These are phyloP conservation scores for Euryodendron excelsum DNA, from an alignment of 148 eudicot species.

Conservation along the genomic window DNA sequence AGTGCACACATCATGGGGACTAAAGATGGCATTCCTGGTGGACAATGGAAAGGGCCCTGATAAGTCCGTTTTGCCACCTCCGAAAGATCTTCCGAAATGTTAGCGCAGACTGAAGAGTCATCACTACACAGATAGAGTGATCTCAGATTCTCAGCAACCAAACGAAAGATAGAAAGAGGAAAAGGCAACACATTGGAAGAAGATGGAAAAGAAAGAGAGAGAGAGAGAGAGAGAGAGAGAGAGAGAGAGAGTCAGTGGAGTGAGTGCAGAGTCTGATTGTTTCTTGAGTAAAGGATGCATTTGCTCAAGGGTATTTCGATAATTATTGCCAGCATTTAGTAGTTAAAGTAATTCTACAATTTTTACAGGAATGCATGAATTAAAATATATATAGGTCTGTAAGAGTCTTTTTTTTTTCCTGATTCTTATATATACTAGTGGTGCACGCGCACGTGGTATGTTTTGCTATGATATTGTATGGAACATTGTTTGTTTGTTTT, in stretches of 20 bases:
- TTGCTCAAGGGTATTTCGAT: neutral
- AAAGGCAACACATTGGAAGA: no score
- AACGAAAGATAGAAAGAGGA: no score
- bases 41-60: constrained; percentile 50
- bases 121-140: no score
- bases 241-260: no score
- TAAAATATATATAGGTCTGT: no score
- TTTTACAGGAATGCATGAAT: neutral
- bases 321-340: neutral
- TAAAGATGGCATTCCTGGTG: constrained; percentile 52
- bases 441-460: no score
- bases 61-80: constrained; percentile 47
- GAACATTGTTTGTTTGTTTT: no score
- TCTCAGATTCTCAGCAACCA: no score
- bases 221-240: no score
- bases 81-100: constrained; percentile 50
- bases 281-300: neutral
- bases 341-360: neutral
- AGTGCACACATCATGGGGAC: constrained; percentile 49
- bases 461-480: no score
- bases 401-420: neutral
- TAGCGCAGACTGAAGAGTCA: neutral
- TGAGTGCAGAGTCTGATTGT: neutral
- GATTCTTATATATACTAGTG: neutral
- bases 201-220: no score